These are phyloP conservation scores for Candolleomyces efflorescens DNA, from an alignment of 768 basidiomycete genomes.

Conservation along the genomic window DNA sequence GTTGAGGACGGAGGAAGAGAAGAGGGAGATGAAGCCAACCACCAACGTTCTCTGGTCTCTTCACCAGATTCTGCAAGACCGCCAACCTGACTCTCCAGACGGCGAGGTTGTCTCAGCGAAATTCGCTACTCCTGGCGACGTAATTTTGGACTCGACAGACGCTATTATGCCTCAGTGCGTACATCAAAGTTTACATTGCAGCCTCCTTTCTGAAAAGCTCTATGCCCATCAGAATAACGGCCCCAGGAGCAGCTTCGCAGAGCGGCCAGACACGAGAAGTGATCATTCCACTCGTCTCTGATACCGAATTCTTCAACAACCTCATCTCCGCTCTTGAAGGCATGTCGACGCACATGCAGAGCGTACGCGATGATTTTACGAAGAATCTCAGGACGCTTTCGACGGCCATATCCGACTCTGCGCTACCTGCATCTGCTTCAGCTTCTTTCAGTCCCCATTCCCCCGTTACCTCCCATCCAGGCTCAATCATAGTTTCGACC, in stretches of 20 bases:
- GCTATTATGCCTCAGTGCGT: constrained; percentile 8
- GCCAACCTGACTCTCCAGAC: constrained; percentile 14
- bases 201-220: neutral
- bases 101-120: no score
- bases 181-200: no score
- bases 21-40: neutral
- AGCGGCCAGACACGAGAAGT: constrained; percentile 39
- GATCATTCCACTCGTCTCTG: constrained; percentile 76
- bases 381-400: constrained; percentile 35
- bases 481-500: constrained; percentile 21
- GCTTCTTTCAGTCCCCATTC: constrained; percentile 44
- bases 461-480: constrained; percentile 32
- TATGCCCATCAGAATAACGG: neutral
- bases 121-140: no score
- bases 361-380: constrained; percentile 48
- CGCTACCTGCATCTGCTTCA: constrained; percentile 38
- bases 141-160: no score
- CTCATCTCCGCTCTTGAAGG: constrained; percentile 58
- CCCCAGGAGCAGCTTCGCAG: neutral
- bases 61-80: constrained; percentile 2
- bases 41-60: constrained; percentile 2
- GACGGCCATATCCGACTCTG: constrained; percentile 32
- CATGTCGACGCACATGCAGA: constrained; percentile 44
- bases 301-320: constrained; percentile 75
- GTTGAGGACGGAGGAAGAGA: neutral